Evolutionary conservation across 1,284 basidiomycete species (phyloP).

Genomic region (Trichosporon sp.): DNA sequence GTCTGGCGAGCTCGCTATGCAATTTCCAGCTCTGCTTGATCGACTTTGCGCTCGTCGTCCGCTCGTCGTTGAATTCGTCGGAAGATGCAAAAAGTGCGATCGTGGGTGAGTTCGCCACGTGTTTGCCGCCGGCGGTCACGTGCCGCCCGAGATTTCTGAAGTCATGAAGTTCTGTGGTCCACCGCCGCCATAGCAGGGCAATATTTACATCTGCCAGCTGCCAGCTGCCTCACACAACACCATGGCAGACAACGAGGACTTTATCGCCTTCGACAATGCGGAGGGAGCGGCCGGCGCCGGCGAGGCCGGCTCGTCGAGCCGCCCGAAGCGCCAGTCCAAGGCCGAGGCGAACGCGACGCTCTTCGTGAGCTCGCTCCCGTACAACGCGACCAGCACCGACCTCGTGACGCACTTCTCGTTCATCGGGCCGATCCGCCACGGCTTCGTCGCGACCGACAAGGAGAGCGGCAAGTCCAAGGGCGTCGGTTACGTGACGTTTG

Average conservation of each 20-base stretch:
- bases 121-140: background rate
- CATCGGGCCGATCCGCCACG: constrained; percentile 86
- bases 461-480: constrained; percentile 83
- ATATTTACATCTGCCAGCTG: background rate
- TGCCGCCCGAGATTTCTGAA: constrained; percentile 16
- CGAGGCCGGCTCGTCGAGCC: background rate
- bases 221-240: background rate
- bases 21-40: background rate
- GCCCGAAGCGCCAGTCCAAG: background rate
- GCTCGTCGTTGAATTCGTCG: background rate
- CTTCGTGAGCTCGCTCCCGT: constrained; percentile 61
- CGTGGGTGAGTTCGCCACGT: background rate
- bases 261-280: constrained; percentile 29
- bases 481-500: constrained; percentile 95
- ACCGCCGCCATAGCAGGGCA: background rate
- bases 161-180: constrained; percentile 8
- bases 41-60: background rate
- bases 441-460: constrained; percentile 75
- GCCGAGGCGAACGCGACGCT: constrained; percentile 32
- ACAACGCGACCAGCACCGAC: constrained; percentile 82
- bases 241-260: constrained; percentile 35
- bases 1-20: background rate
- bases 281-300: background rate
- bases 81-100: background rate
- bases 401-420: constrained; percentile 90